phyloP scores from a whole-genome alignment of 108 stramenopile species.

The Cyclotella cryptica region DNA sequence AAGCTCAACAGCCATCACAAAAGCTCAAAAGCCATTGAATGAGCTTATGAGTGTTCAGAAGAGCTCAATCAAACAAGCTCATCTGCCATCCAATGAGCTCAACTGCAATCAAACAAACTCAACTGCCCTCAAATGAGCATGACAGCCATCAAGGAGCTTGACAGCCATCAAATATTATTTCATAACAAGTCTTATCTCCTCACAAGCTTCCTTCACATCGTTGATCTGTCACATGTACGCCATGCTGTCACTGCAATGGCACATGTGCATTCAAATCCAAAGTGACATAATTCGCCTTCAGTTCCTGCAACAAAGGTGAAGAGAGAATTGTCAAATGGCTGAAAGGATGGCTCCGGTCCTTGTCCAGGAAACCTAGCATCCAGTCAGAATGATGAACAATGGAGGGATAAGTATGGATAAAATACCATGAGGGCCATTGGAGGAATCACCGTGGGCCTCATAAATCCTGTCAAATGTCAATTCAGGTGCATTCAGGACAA shows the following conservation, averaged over 20 bases:
- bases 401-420: conserved; percentile 29
- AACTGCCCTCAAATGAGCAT: too few relatives aligned
- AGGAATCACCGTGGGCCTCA: conserved; percentile 6
- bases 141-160: too few relatives aligned
- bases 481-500: background rate
- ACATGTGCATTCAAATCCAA: conserved; percentile 42
- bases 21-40: too few relatives aligned
- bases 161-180: too few relatives aligned
- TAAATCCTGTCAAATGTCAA: conserved; percentile 6
- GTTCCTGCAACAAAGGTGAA: conserved; percentile 30
- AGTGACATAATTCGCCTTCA: conserved; percentile 31
- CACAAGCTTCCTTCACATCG: background rate
- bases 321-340: background rate
- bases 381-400: conserved; percentile 49
- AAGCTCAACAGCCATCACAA: too few relatives aligned
- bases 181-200: too few relatives aligned
- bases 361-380: conserved; percentile 7
- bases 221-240: background rate
- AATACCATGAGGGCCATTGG: conserved; percentile 16
- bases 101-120: too few relatives aligned
- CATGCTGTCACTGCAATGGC: conserved; percentile 33
- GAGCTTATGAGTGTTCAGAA: too few relatives aligned
- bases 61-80: too few relatives aligned
- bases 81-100: too few relatives aligned
- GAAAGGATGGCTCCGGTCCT: conserved; percentile 38